Conservation (phyloP, 2,329 filamentous ascomycete species). For the Moelleriella libera region DNA sequence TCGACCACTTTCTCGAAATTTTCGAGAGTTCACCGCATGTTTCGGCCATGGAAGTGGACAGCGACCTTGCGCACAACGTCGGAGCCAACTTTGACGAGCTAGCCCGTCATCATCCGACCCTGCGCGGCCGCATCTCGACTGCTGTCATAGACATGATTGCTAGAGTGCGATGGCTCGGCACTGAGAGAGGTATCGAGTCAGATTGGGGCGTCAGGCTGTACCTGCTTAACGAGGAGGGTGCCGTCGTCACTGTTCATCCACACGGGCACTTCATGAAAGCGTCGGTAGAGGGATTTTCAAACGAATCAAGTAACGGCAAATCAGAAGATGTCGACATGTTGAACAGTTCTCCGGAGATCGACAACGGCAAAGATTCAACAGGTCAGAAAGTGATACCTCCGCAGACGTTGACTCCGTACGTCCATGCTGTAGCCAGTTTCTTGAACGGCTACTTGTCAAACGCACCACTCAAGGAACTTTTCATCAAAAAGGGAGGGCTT, state of each 20-base stretch:
- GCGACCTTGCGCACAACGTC: constrained; percentile 53
- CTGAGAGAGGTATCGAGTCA: constrained; percentile 50
- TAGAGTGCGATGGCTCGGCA: constrained; percentile 62
- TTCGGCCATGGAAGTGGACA: constrained; percentile 65
- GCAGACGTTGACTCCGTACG: constrained; percentile 47
- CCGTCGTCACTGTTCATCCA: constrained; percentile 37
- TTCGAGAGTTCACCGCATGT: constrained; percentile 89
- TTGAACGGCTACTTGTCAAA: constrained; percentile 63
- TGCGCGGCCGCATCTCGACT: constrained; percentile 68
- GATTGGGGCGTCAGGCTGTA: constrained; percentile 72
- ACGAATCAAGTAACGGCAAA: constrained; percentile 21
- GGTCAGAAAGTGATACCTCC: constrained; percentile 11
- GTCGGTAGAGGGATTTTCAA: constrained; percentile 12
- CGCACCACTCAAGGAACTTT: constrained; percentile 52
- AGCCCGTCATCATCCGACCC: constrained; percentile 75
- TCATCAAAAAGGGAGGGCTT: constrained; percentile 67
- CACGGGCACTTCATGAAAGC: constrained; percentile 22
- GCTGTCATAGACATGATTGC: constrained; percentile 84
- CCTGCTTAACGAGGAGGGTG: constrained; percentile 42
- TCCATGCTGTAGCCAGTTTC: constrained; percentile 66
- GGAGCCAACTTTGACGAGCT: constrained; percentile 88
- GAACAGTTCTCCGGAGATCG: constrained; percentile 12
- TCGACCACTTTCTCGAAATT: constrained; percentile 87
- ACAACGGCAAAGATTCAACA: constrained; percentile 6
- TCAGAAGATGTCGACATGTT: constrained; percentile 50